Evolutionary conservation across 441 rosid species (phyloP).

Genomic region (Syzygium syzygioides): DNA sequence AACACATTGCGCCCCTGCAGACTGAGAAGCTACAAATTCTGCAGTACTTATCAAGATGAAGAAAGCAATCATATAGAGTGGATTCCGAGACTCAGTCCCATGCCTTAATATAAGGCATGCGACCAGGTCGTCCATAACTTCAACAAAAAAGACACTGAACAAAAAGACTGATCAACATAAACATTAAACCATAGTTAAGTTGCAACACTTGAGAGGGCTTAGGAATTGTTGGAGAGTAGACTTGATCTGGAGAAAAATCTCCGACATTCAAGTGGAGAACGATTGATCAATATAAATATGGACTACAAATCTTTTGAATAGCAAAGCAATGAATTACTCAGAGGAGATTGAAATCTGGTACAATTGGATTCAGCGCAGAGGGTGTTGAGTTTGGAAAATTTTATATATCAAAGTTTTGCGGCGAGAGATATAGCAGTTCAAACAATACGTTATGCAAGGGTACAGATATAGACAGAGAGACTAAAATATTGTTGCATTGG

Average conservation of each 20-base stretch:
- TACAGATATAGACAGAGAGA: not conserved
- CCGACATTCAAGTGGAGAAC: not conserved
- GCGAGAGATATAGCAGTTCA: not conserved
- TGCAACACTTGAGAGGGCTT: not conserved
- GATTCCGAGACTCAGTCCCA: not conserved
- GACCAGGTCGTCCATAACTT: not conserved
- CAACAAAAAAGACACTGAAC: not conserved
- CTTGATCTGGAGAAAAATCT: not conserved
- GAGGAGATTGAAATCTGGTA: not conserved
- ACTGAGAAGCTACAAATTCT: constrained; percentile 15
- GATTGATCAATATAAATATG: not conserved
- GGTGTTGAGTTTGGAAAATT: not conserved
- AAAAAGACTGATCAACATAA: not conserved
- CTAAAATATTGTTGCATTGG: not conserved
- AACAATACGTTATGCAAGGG: not conserved
- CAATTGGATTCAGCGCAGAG: not conserved
- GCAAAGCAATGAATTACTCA: not conserved
- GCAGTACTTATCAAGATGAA: constrained; percentile 4
- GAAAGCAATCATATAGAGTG: constrained; percentile 1
- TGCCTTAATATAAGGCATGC: not conserved
- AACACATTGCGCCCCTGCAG: constrained; percentile 9
- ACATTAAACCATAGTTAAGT: not conserved
- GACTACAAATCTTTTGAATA: not conserved
- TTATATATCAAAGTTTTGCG: not conserved
- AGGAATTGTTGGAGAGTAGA: not conserved